These are phyloP conservation scores for Wakefieldia striispora DNA, from an alignment of 768 basidiomycete species.

Conservation along the genomic window DNA sequence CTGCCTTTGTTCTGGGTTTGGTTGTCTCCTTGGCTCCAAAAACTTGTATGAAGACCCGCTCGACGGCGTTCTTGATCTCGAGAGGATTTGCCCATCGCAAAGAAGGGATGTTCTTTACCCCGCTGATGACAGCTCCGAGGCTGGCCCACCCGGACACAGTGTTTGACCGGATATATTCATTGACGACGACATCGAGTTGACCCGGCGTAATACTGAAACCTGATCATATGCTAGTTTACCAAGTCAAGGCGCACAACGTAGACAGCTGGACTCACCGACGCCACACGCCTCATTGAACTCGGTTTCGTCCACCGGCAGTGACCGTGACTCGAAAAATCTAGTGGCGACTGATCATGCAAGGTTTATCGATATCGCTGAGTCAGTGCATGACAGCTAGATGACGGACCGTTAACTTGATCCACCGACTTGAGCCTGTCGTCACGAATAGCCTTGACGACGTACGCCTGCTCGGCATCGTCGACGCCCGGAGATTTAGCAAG, in stretches of 20 bases:
- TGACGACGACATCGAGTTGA: constrained; percentile 57
- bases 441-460: constrained; percentile 66
- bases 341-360: constrained; percentile 42
- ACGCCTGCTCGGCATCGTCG: constrained; percentile 53
- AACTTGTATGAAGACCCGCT: constrained; percentile 58
- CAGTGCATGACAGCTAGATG: not conserved
- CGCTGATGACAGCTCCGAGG: constrained; percentile 65
- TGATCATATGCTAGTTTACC: constrained; percentile 31
- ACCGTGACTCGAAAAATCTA: constrained; percentile 66
- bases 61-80: constrained; percentile 80
- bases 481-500: constrained; percentile 54
- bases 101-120: constrained; percentile 56
- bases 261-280: constrained; percentile 60
- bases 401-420: constrained; percentile 86
- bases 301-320: constrained; percentile 57
- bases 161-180: constrained; percentile 55
- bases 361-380: constrained; percentile 1
- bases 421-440: constrained; percentile 69
- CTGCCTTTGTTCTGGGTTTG: constrained; percentile 67
- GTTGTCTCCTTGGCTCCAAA: constrained; percentile 73
- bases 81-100: constrained; percentile 83
- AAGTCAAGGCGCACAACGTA: not conserved
- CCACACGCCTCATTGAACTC: constrained; percentile 83
- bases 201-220: constrained; percentile 75
- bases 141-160: constrained; percentile 68